Base-by-base conservation (phyloP, 768 basidiomycete species). In the Fistulinella prunicolor region DNA sequence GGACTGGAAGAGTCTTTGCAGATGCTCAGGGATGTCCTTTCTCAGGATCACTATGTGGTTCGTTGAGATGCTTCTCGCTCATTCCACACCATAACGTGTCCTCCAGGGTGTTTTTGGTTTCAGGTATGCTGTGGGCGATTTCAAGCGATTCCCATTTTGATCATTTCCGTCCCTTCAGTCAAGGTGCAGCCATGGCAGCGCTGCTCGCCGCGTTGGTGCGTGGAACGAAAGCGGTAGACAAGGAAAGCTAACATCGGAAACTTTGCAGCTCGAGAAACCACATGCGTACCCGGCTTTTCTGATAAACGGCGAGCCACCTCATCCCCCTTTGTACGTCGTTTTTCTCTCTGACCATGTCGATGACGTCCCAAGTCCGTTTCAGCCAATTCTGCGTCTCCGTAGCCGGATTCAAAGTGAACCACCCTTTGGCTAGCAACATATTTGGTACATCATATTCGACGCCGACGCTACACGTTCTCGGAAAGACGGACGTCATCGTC, bases 361-460 rank as follows among this genome's bases (percentile, higher is more conserved):
- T 19, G 13, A 42, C 32, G 29, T 42, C 26, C 9, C 17, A 24
- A 14, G 6, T 4, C 21, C 16, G 35, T 39, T 23, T 7, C 54
- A 89, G 86, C 44, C 62, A 81, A 59, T 91, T 90, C 56, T 89
- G 87, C 53, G 70, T 92, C 21, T 68, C 83, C n/a, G 80, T 86
- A 2, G 80, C 86, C 9, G 90, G 89, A 1, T 92, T 89, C 70
- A 73, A 74, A 48, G 70, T 75, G 62, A 55, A 56, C 0, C 62
- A 73, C 58, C 72, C 80, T 21, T 61, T 83, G 32, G 70, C 76
- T 24, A 71, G 73, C 21, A 55, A 70, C 6, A 67, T 87, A 42
- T 82, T 82, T 55, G 66, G 70, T 4, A 61, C 71, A 9, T 73
- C 71, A 19, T 85, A 80, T 58, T 64, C 73, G 19, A 93, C 91